A percentile compares a stretch with the other conserved stretches of the same genome.
Evolutionary conservation across 2,329 filamentous ascomycete genomes (phyloP).

Genomic region (Cladosporium austrohemisphaericum): DNA sequence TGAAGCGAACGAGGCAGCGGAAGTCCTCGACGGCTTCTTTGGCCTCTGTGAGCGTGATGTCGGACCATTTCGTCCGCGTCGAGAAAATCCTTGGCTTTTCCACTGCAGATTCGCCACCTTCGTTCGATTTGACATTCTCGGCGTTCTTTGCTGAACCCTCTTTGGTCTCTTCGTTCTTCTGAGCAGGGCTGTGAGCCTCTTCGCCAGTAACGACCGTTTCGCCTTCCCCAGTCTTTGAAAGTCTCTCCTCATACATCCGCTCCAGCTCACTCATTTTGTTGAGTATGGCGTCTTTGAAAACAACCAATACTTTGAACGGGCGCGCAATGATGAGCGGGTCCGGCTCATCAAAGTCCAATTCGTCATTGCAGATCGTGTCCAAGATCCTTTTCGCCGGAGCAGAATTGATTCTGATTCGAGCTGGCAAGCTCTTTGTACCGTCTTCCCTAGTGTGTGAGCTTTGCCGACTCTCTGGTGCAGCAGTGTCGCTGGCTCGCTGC

Average conservation of each 20-base stretch:
- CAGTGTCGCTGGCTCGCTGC: no score
- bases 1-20: neutral
- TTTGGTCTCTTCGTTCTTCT: no score
- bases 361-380: neutral
- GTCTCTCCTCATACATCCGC: neutral
- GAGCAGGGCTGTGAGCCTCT: no score
- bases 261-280: neutral
- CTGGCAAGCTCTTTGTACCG: neutral
- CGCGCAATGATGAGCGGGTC: neutral
- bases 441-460: neutral
- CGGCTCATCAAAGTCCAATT: neutral
- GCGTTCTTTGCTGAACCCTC: neutral
- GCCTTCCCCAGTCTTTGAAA: no score
- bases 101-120: no score
- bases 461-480: neutral
- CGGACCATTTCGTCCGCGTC: neutral
- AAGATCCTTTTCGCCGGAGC: neutral
- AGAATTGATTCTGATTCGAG: slow-evolving; percentile 8
- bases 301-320: neutral
- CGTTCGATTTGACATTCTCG: neutral
- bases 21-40: slow-evolving; percentile 1
- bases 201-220: no score
- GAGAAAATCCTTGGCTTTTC: neutral
- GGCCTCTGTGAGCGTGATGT: neutral
- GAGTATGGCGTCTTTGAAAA: neutral